Base-by-base conservation (phyloP, 192 early-diverging fungal genomes). In the Coemansia sp. region DNA sequence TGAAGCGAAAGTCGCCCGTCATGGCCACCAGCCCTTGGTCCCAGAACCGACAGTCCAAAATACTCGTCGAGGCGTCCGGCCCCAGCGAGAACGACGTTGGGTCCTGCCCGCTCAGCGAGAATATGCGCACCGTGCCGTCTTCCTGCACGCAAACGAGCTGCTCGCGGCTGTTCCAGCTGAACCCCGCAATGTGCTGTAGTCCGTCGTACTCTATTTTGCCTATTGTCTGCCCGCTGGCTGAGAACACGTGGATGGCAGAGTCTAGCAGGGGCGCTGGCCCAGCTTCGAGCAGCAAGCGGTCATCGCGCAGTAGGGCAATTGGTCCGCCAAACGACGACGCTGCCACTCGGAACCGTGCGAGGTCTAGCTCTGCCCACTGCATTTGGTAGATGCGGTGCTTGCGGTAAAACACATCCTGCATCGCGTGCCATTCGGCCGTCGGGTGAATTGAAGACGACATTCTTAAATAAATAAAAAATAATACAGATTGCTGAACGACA, bases 121-220 rank as follows among this genome's bases (percentile, higher is more conserved):
- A 95, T 68, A 97, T 74, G 1, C 91, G 76, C 38, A 98, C 92
- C 22, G 72, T 87, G 43, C 95, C 97, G 74, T 93, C 90, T 62
- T 95, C 93, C 69, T 94, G 81, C 10, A 97, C 94, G 41, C 93
- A 94, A 13, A 97, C 86, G 22, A 99, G 86, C 63, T 94, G 85
- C 64, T 98, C 96, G 12, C 86, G 87, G 34, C 87, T 88, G 38
- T 92, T 95, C 98, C 98, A 99, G 67, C 92, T 92, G 86, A 99
- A 90, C 2, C 86, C 88, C n/a, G 98, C 89, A 65, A 99, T 92
- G 8, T 88, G 88, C 61, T 91, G 90, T 15, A 62, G 3, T 68
- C 92, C 94, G 62, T 95, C 95, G 90, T 94, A 97, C 89, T 95
- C 91, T 63, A 98, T 92, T 57, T 93, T 88, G 57, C 94, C 90